These are phyloP conservation scores for Tuber indicum DNA, from an alignment of 495 filamentous ascomycete species.

Conservation along the genomic window DNA sequence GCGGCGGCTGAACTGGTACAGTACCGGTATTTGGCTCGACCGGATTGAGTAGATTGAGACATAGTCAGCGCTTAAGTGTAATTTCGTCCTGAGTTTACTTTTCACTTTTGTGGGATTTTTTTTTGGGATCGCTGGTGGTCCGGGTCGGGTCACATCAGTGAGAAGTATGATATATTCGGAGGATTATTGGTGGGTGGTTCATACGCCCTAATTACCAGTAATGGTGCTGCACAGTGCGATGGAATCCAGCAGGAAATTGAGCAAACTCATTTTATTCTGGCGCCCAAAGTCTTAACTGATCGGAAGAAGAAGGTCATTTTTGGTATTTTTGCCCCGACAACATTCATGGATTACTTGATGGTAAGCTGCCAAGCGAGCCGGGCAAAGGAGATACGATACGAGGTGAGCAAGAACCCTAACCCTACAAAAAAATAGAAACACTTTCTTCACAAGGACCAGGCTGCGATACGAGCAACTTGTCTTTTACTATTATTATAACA, in stretches of 20 bases:
- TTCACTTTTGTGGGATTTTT: neutral
- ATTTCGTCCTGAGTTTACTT: neutral
- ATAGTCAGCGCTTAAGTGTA: neutral
- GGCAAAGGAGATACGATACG: neutral
- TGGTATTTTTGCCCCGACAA: too few species aligned
- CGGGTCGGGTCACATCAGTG: neutral
- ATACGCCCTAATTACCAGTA: neutral
- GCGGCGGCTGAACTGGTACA: neutral
- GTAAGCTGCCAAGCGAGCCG: neutral
- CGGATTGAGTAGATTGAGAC: neutral
- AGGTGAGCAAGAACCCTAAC: neutral
- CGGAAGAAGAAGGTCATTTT: too few species aligned
- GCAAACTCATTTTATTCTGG: neutral
- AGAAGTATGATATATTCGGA: neutral
- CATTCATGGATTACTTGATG: neutral
- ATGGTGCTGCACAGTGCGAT: neutral
- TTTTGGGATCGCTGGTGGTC: neutral
- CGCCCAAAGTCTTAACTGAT: neutral
- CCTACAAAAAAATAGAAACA: neutral
- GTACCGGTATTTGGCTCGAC: neutral
- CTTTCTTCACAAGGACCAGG: neutral
- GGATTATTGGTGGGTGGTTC: neutral
- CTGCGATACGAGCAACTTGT: neutral
- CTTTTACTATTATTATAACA: neutral
- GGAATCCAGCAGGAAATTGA: neutral